Conservation (phyloP, 2,329 filamentous ascomycete species). For the Colletotrichum acutatum region DNA sequence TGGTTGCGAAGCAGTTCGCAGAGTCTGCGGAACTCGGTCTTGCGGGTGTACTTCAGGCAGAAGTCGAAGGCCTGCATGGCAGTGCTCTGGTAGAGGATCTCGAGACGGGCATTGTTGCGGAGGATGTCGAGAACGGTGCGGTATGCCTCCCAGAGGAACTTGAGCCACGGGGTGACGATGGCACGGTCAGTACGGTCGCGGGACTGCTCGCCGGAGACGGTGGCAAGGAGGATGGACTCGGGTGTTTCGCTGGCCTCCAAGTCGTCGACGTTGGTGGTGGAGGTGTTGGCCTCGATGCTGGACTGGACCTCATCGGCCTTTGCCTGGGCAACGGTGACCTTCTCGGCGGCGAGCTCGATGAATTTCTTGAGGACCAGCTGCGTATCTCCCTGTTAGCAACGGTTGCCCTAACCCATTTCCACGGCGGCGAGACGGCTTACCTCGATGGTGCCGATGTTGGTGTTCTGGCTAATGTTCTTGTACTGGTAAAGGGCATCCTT, state of each 20-base stretch:
- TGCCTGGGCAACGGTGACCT: constrained; percentile 94
- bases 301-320: constrained; percentile 97
- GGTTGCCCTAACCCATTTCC: neutral
- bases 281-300: constrained; percentile 78
- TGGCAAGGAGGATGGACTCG: constrained; percentile 96
- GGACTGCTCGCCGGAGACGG: constrained; percentile 97
- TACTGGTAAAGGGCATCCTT: constrained; percentile 99
- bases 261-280: constrained; percentile 86
- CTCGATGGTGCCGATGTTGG: constrained; percentile 98
- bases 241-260: constrained; percentile 97
- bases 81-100: constrained; percentile 98
- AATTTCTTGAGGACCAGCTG: constrained; percentile 95
- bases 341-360: constrained; percentile 95
- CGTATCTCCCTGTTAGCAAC: constrained; percentile 31
- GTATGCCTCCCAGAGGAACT: constrained; percentile 99
- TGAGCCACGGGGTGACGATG: constrained; percentile 98
- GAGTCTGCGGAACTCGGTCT: constrained; percentile 98
- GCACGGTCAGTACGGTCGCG: constrained; percentile 97
- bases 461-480: constrained; percentile 99
- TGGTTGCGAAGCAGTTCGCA: constrained; percentile 99
- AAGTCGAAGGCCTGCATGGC: constrained; percentile 99
- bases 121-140: constrained; percentile 98
- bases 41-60: constrained; percentile 96
- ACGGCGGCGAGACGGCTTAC: constrained; percentile 53
- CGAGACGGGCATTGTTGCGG: constrained; percentile 97